phyloP scores from a whole-genome alignment of 2,329 filamentous ascomycete genomes.

The Penicillium sp. region DNA sequence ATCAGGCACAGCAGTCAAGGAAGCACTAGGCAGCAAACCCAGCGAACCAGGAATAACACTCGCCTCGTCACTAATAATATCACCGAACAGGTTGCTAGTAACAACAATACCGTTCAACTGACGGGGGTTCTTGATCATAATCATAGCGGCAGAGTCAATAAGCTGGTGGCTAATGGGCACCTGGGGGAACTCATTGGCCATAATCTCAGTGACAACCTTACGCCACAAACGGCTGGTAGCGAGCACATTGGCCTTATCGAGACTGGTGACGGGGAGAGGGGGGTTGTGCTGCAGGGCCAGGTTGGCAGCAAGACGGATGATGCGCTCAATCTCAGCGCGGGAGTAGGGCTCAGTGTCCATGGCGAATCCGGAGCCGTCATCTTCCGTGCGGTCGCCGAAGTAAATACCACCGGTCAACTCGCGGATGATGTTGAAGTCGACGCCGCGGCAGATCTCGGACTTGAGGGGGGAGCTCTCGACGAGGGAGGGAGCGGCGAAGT shows the following conservation, averaged over 20 bases:
- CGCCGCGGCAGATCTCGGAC: constrained; percentile 77
- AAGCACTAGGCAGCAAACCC: constrained; percentile 84
- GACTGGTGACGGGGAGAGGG: constrained; percentile 74
- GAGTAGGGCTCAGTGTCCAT: constrained; percentile 87
- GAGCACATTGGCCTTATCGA: constrained; percentile 97
- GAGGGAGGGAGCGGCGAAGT: constrained; percentile 85
- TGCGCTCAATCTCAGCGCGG: constrained; percentile 79
- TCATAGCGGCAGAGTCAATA: constrained; percentile 95
- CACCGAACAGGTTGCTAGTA: constrained; percentile 91
- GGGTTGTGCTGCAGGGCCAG: constrained; percentile 76
- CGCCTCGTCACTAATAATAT: constrained; percentile 94
- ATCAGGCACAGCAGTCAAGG: constrained; percentile 80
- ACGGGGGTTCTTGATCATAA: constrained; percentile 92
- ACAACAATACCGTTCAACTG: constrained; percentile 87
- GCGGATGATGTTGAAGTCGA: constrained; percentile 88
- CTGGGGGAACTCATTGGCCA: constrained; percentile 85
- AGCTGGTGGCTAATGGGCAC: constrained; percentile 83
- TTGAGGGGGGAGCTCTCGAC: constrained; percentile 86
- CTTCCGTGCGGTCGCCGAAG: constrained; percentile 85
- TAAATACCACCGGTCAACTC: constrained; percentile 93
- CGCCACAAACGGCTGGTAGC: constrained; percentile 89
- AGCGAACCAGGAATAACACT: constrained; percentile 90
- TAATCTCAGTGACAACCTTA: constrained; percentile 79
- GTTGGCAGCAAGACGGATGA: constrained; percentile 77
- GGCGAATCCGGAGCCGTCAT: constrained; percentile 69